A percentile compares a stretch with the other conserved stretches of the same genome.
Evolutionary conservation across 441 rosid genomes (phyloP).

Genomic region (Viola pubescens): DNA sequence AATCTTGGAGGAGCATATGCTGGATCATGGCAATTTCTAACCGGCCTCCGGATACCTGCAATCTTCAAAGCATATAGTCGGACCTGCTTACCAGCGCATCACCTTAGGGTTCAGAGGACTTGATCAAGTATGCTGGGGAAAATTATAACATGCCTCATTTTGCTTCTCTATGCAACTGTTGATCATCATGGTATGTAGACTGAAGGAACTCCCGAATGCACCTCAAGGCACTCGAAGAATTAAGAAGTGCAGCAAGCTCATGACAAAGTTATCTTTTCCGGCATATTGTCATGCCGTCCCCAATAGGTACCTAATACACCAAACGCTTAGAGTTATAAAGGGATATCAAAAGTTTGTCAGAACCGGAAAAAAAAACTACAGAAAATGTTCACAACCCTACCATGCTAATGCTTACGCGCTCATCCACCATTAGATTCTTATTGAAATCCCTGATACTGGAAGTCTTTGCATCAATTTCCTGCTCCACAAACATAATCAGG

Average conservation of each 20-base stretch:
- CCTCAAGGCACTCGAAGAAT: no score
- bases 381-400: constrained; percentile 26
- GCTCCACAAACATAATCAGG: constrained; percentile 7
- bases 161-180: no score
- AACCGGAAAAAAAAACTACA: constrained; percentile 9
- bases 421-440: constrained; percentile 50
- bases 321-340: constrained; percentile 4
- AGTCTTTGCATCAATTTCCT: constrained; percentile 74
- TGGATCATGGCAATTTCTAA: no score
- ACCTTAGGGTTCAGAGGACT: no score
- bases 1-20: no score
- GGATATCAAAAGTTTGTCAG: constrained; percentile 4
- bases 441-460: constrained; percentile 73
- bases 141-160: no score
- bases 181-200: no score
- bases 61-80: no score
- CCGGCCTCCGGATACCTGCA: no score
- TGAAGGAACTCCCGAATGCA: no score
- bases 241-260: background rate
- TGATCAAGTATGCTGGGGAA: no score
- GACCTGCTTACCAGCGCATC: no score
- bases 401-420: constrained; percentile 75
- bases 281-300: constrained; percentile 86
- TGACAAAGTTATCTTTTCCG: constrained; percentile 39
- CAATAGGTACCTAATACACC: constrained; percentile 61